phyloP scores from a whole-genome alignment of 257 asterid genomes.

The Solanum neorickii region DNA sequence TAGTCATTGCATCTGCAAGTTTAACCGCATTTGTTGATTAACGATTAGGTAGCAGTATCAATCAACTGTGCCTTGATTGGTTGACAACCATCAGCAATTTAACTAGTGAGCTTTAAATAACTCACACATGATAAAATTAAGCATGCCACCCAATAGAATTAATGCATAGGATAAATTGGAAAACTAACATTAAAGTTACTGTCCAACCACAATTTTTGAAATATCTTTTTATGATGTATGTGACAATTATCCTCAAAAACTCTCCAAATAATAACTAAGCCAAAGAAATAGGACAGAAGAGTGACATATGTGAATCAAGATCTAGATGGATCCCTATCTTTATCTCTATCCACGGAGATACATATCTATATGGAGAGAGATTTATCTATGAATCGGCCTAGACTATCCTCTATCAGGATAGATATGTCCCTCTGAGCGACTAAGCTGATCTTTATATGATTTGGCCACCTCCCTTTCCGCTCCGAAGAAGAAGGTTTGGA shows the following conservation, averaged over 20 bases:
- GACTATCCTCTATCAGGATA: no score
- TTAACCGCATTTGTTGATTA: neutral
- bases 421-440: no score
- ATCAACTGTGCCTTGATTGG: neutral
- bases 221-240: neutral
- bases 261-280: neutral
- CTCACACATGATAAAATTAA: neutral
- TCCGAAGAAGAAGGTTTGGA: no score
- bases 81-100: neutral
- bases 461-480: no score
- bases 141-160: neutral
- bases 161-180: neutral
- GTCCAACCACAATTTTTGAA: neutral
- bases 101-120: neutral
- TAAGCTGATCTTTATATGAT: no score
- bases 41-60: neutral
- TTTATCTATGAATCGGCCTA: no score
- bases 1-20: slow-evolving; percentile 86
- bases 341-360: no score
- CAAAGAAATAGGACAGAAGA: neutral
- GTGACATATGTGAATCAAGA: neutral
- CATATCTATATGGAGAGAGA: no score
- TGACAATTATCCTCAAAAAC: neutral
- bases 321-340: no score
- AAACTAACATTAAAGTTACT: neutral